phyloP scores from a whole-genome alignment of 345 rosid species.

The Aquilaria sinensis region DNA sequence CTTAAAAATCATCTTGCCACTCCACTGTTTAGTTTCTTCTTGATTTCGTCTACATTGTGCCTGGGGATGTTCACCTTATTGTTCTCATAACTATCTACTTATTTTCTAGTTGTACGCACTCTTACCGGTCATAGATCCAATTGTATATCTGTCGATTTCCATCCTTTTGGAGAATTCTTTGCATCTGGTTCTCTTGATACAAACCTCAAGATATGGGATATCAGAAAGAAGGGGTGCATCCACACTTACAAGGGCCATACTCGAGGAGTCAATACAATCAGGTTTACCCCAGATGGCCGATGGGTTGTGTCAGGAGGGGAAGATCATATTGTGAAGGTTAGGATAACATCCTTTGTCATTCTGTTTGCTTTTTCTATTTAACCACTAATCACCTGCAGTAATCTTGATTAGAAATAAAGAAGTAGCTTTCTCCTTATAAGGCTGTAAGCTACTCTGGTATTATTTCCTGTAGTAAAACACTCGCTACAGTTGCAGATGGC shows the following conservation, averaged over 20 bases:
- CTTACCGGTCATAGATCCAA: constrained; percentile 96
- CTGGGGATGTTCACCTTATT: constrained; percentile 2
- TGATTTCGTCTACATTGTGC: not conserved
- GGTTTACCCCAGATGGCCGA: constrained; percentile 99
- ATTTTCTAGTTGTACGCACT: constrained; percentile 78
- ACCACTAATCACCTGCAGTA: no score
- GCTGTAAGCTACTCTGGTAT: no score
- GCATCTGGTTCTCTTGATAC: constrained; percentile 99
- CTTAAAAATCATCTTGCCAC: not conserved
- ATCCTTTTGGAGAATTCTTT: constrained; percentile 98
- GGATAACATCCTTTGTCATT: constrained; percentile 11
- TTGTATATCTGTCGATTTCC: constrained; percentile 94
- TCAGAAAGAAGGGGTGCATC: constrained; percentile 92
- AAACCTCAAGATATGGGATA: constrained; percentile 98
- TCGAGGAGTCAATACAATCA: constrained; percentile 90
- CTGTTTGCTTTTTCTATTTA: no score
- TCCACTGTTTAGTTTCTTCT: not conserved
- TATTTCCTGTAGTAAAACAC: no score
- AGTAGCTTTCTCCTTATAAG: no score
- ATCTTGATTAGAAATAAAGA: no score
- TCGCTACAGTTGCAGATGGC: no score
- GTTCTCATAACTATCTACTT: constrained; percentile 10
- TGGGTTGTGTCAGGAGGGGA: constrained; percentile 99
- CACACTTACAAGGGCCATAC: constrained; percentile 99
- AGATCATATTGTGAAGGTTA: constrained; percentile 91